These are phyloP conservation scores for Naganishia antarctica DNA, from an alignment of 768 basidiomycete genomes.

Conservation along the genomic window DNA sequence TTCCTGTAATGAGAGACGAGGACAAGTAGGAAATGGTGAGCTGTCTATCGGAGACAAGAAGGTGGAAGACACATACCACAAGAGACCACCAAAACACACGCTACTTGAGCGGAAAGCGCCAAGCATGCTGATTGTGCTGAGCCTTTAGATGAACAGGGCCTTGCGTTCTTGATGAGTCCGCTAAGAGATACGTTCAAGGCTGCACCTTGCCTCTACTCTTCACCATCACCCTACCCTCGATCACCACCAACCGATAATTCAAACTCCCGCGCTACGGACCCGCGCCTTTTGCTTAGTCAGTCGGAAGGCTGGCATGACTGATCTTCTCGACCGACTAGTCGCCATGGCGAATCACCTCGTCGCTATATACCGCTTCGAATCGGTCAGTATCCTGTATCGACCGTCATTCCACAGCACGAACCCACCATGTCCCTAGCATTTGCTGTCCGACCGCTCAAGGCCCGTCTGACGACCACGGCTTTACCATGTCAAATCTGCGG, in stretches of 20 bases:
- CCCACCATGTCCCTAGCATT: background rate
- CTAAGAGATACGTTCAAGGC: too few species aligned
- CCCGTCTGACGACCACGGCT: background rate
- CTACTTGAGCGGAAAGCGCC: slow-evolving; percentile 65
- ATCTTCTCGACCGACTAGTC: too few species aligned
- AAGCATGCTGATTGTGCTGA: slow-evolving; percentile 64
- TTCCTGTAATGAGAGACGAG: too few species aligned
- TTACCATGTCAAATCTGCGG: background rate
- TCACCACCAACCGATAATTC: too few species aligned
- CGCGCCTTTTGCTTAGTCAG: too few species aligned
- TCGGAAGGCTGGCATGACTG: too few species aligned
- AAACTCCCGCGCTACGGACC: too few species aligned
- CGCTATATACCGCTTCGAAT: background rate
- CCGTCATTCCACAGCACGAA: background rate
- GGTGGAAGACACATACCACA: slow-evolving; percentile 60
- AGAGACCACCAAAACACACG: slow-evolving; percentile 62
- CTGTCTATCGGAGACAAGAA: background rate
- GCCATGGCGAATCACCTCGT: background rate
- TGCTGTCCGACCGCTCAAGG: background rate
- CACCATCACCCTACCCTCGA: too few species aligned
- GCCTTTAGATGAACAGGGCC: too few species aligned
- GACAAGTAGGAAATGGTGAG: background rate
- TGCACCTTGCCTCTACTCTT: too few species aligned
- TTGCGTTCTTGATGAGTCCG: too few species aligned
- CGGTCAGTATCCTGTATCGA: too few species aligned